Conservation (phyloP, 352 stramenopile genomes). For the Peronosclerospora sorghi region DNA sequence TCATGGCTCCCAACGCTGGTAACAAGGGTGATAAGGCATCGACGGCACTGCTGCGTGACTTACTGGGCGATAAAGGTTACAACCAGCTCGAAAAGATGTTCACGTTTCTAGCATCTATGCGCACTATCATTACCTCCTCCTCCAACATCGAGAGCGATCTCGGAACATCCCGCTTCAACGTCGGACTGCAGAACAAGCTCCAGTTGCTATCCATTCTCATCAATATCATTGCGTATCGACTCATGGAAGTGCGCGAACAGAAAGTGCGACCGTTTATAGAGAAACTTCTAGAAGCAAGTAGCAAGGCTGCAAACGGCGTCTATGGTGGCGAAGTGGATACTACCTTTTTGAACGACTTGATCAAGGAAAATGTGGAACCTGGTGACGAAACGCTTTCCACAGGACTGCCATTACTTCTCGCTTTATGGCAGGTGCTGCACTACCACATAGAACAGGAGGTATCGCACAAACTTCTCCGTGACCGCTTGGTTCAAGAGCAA, state of each 20-base stretch:
- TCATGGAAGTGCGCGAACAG: constrained; percentile 50
- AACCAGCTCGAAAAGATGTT: constrained; percentile 84
- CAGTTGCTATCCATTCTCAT: constrained; percentile 72
- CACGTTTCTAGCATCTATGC: constrained; percentile 69
- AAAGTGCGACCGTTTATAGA: constrained; percentile 45
- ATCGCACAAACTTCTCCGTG: constrained; percentile 38
- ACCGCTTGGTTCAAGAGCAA: constrained; percentile 50
- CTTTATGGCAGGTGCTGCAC: constrained; percentile 72
- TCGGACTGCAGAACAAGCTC: constrained; percentile 76
- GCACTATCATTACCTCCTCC: constrained; percentile 52
- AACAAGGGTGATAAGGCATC: constrained; percentile 14
- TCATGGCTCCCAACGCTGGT: constrained; percentile 28
- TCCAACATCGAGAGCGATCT: constrained; percentile 15
- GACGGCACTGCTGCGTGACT: constrained; percentile 48
- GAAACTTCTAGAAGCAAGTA: constrained; percentile 31
- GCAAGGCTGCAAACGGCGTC: constrained; percentile 9
- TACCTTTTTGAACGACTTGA: constrained; percentile 23
- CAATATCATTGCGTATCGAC: constrained; percentile 72
- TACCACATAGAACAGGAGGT: constrained; percentile 84
- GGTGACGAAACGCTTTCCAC: constrained; percentile 56
- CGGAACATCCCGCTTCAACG: constrained; percentile 39
- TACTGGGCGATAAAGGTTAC: constrained; percentile 82
- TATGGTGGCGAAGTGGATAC: constrained; percentile 25
- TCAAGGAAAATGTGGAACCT: constrained; percentile 39
- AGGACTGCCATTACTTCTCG: constrained; percentile 61